Percentiles rank a stretch among this genome's conserved stretches.
Conservation (phyloP, 2,329 filamentous ascomycete genomes). For the Lithohypha guttulata region DNA sequence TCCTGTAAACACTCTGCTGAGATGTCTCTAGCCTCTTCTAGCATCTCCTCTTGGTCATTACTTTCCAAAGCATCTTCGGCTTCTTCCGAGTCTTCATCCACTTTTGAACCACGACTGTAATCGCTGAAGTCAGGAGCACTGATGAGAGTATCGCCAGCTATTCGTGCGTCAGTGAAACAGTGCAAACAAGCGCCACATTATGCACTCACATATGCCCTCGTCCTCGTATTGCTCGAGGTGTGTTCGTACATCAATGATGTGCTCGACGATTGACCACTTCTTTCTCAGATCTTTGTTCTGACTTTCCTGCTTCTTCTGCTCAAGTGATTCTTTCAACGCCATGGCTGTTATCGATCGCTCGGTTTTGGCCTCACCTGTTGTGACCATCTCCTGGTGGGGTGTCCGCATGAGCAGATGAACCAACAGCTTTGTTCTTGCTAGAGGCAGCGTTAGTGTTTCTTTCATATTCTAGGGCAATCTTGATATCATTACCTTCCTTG, state of each 20-base stretch:
- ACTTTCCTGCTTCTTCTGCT: slow-evolving; percentile 17
- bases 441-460: background rate
- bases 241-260: slow-evolving; percentile 17
- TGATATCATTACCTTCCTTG: slow-evolving; percentile 32
- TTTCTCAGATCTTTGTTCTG: slow-evolving; percentile 11
- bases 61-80: background rate
- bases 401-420: slow-evolving; percentile 21
- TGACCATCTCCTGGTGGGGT: slow-evolving; percentile 14
- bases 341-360: slow-evolving; percentile 12
- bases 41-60: background rate
- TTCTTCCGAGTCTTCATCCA: slow-evolving; percentile 4
- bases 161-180: too few species aligned
- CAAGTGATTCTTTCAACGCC: slow-evolving; percentile 16
- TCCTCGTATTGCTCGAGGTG: slow-evolving; percentile 19
- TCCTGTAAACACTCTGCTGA: too few species aligned
- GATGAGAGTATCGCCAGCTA: slow-evolving; percentile 18
- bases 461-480: background rate
- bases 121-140: slow-evolving; percentile 11
- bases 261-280: slow-evolving; percentile 12
- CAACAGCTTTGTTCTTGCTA: slow-evolving; percentile 22
- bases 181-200: too few species aligned
- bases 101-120: slow-evolving; percentile 3
- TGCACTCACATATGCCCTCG: slow-evolving; percentile 17
- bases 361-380: background rate
- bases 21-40: too few species aligned